phyloP scores from a whole-genome alignment of 2,329 filamentous ascomycete species.

The Volutella citrinella region DNA sequence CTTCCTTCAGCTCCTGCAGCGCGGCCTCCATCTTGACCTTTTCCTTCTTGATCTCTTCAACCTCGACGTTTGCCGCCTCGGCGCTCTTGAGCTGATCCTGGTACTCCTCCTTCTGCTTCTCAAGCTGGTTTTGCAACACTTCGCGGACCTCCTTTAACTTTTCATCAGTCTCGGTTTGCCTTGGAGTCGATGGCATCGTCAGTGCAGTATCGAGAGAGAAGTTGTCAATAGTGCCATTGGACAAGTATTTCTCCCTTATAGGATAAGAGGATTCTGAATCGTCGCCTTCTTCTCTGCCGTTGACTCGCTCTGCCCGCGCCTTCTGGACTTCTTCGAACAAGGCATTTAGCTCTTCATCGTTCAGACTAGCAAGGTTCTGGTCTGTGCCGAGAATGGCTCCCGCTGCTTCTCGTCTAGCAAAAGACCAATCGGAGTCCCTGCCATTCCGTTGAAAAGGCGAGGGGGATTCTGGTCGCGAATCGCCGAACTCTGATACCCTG shows the following conservation, averaged over 20 bases:
- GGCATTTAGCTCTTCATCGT: constrained; percentile 89
- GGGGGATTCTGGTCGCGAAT: constrained; percentile 77
- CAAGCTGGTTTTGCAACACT: constrained; percentile 78
- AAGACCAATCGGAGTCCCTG: constrained; percentile 90
- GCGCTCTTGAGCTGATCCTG: constrained; percentile 73
- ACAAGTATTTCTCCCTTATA: constrained; percentile 90
- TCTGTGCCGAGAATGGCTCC: constrained; percentile 85
- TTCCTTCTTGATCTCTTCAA: constrained; percentile 80
- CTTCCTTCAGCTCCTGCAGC: constrained; percentile 72
- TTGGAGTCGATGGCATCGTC: constrained; percentile 92
- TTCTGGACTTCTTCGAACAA: constrained; percentile 92
- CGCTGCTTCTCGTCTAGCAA: constrained; percentile 90
- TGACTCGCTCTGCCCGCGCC: constrained; percentile 73
- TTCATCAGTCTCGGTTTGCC: constrained; percentile 72
- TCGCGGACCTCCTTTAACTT: constrained; percentile 71
- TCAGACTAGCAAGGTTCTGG: constrained; percentile 85
- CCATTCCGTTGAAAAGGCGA: constrained; percentile 61
- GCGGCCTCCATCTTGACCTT: constrained; percentile 83
- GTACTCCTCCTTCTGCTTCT: constrained; percentile 81
- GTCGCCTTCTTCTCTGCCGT: constrained; percentile 74
- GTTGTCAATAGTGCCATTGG: constrained; percentile 90
- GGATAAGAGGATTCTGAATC: constrained; percentile 92
- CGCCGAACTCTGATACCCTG: constrained; percentile 75
- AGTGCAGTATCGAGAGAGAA: constrained; percentile 92
- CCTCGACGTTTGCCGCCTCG: constrained; percentile 71